Conservation (phyloP, 371 early-diverging fungal genomes). For the Globomyces sp. region DNA sequence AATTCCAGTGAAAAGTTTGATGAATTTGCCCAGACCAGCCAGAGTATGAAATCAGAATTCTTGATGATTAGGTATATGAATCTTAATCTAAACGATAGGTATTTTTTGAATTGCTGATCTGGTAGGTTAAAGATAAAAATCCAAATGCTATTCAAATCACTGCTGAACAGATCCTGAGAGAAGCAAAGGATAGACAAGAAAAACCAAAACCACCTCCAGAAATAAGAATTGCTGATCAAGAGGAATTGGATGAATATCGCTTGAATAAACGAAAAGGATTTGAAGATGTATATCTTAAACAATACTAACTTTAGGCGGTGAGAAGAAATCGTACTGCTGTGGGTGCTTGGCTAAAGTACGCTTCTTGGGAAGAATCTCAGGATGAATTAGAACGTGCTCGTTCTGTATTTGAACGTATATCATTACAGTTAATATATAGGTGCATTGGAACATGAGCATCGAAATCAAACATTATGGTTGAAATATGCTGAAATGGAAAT, state of each 20-base stretch:
- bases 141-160: conserved; percentile 98
- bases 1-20: too few relatives aligned
- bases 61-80: too few relatives aligned
- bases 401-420: conserved; percentile 79
- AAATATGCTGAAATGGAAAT: conserved; percentile 97
- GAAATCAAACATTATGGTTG: conserved; percentile 84
- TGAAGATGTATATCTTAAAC: conserved; percentile 67
- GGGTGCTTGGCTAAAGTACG: conserved; percentile 93
- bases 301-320: conserved; percentile 37
- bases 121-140: conserved; percentile 90
- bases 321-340: conserved; percentile 81
- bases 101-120: too few relatives aligned
- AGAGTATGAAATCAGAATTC: too few relatives aligned
- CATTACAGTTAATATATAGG: background rate
- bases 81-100: too few relatives aligned
- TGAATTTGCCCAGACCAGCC: too few relatives aligned
- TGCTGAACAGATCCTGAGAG: conserved; percentile 96
- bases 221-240: conserved; percentile 89
- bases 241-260: conserved; percentile 89
- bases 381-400: conserved; percentile 82
- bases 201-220: conserved; percentile 68
- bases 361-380: conserved; percentile 92
- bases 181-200: conserved; percentile 89
- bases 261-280: conserved; percentile 89
- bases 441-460: conserved; percentile 83